These are phyloP conservation scores for Aureobasidium sp. DNA, from an alignment of 2,329 filamentous ascomycete genomes.

Conservation along the genomic window DNA sequence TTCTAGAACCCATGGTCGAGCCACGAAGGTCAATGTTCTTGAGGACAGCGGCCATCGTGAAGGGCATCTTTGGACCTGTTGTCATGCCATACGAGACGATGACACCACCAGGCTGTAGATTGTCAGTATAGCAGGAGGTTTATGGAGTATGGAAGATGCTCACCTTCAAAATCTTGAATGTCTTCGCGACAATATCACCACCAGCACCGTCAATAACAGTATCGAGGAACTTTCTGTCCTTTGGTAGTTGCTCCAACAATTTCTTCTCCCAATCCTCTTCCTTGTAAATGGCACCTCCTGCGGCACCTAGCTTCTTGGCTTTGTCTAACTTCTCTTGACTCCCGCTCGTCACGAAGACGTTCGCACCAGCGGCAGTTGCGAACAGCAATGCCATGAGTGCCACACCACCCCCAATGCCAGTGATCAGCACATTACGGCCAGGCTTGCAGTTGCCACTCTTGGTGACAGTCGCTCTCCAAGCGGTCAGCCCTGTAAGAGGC, in stretches of 20 bases:
- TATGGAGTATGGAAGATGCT: conserved; percentile 14
- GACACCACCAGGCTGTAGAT: conserved; percentile 60
- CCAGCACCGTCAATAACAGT: conserved; percentile 87
- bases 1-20: conserved; percentile 82
- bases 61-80: conserved; percentile 73
- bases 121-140: neutral
- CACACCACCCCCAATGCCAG: conserved; percentile 88
- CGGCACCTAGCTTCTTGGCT: conserved; percentile 66
- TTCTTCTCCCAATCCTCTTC: conserved; percentile 74
- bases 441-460: conserved; percentile 61
- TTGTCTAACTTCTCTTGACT: conserved; percentile 66
- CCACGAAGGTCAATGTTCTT: conserved; percentile 83
- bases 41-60: conserved; percentile 73
- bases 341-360: conserved; percentile 76
- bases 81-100: conserved; percentile 92
- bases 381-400: conserved; percentile 77
- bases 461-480: conserved; percentile 74
- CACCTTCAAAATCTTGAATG: conserved; percentile 60
- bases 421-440: conserved; percentile 73
- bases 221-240: conserved; percentile 64
- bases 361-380: conserved; percentile 63
- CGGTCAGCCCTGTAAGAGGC: conserved; percentile 79
- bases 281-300: conserved; percentile 76
- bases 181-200: conserved; percentile 69
- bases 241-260: conserved; percentile 54